Base-by-base conservation (phyloP, 2,329 filamentous ascomycete genomes). In the Hymenoscyphus albidus region DNA sequence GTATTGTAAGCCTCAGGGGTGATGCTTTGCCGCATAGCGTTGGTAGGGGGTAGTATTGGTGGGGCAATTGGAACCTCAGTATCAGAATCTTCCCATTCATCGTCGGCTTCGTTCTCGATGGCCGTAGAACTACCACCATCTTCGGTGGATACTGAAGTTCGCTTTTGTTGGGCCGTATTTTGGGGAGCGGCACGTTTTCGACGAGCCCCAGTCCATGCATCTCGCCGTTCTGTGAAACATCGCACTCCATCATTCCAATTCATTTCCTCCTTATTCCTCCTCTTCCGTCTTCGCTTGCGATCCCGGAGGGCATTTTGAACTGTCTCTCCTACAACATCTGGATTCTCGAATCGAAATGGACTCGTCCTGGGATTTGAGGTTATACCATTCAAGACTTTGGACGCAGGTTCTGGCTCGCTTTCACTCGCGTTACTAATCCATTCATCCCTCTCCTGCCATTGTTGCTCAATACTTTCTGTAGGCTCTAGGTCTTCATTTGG, bases 181-280 rank as follows among this genome's bases (percentile, higher is more conserved):
- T 80, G 83, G 2, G 18, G 35, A 35, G 2, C 35, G 35, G 35
- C 35, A 35, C 6, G 48, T 54, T 54, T 54, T 13, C 18, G 48
- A 68, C 84, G 84, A 39, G 92, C 93, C 39, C 90, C 89, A 0
- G 93, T 94, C 94, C 94, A 98, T 6, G 87, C 88, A 77, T 97
- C 87, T 59, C 93, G 84, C 65, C 91, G 82, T 38, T 88, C 85
- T 65, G 88, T 85, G 77, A 92, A 98, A 75, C 89, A 90, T n/a
- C 87, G 84, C 64, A 97, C 76, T 0, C 94, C 94, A 44, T 88
- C 81, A 72, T 97, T 98, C 88, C 90, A 96, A 38, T 80, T 76
- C 78, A 87, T 84, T 78, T 91, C 89, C 63, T 87, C 85, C 67
- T 85, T 83, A 59, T 85, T 74, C 59, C 81, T 83, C 70, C 81